These are phyloP conservation scores for Candida ortonii DNA, from an alignment of 805 yeast species.

Conservation along the genomic window DNA sequence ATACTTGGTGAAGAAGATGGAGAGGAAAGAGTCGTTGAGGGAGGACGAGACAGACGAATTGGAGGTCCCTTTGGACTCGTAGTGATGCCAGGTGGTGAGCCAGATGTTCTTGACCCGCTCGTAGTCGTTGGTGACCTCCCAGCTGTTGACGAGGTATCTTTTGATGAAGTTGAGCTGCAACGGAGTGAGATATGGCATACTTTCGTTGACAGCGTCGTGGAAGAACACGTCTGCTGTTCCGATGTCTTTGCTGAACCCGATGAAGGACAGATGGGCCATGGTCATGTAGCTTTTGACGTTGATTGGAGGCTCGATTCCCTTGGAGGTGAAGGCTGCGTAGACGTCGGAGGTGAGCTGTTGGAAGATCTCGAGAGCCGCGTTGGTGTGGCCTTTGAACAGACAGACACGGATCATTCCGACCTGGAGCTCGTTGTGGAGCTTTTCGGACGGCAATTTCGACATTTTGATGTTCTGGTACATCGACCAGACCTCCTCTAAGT, in stretches of 20 bases:
- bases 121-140: slow-evolving; percentile 54
- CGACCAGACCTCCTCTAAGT: slow-evolving; percentile 57
- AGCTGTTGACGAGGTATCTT: slow-evolving; percentile 58
- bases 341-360: slow-evolving; percentile 55
- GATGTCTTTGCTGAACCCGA: slow-evolving; percentile 73
- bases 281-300: slow-evolving; percentile 53
- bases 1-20: slow-evolving; percentile 61
- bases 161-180: slow-evolving; percentile 73
- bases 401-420: slow-evolving; percentile 76
- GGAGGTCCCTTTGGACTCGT: slow-evolving; percentile 46
- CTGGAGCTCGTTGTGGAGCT: slow-evolving; percentile 46
- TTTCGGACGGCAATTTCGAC: slow-evolving; percentile 32
- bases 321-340: slow-evolving; percentile 34
- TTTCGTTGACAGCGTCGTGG: slow-evolving; percentile 64
- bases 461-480: slow-evolving; percentile 44
- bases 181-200: slow-evolving; percentile 69
- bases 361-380: slow-evolving; percentile 63
- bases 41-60: slow-evolving; percentile 71
- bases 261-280: slow-evolving; percentile 73
- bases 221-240: slow-evolving; percentile 70
- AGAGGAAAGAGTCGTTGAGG: slow-evolving; percentile 64
- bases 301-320: slow-evolving; percentile 33
- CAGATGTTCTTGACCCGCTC: slow-evolving; percentile 59
- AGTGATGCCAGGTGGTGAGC: slow-evolving; percentile 58
- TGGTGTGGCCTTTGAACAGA: slow-evolving; percentile 58